phyloP scores from a whole-genome alignment of 805 yeast species.

The Monosporozyma yasuniensis region DNA sequence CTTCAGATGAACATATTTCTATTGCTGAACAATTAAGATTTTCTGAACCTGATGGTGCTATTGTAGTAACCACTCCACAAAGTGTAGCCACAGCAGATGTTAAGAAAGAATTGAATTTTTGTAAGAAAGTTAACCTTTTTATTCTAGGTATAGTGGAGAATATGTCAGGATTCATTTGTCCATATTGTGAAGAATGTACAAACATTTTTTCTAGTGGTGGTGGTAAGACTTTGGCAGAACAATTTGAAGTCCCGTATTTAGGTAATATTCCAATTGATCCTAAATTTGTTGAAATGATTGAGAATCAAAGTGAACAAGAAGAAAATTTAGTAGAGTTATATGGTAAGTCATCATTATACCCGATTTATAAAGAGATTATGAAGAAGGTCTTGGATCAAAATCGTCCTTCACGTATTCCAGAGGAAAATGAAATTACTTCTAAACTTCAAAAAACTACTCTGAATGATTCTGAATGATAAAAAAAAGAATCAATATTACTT shows the following conservation, averaged over 20 bases:
- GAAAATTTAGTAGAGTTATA: constrained; percentile 32
- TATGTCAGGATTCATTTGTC: constrained; percentile 96
- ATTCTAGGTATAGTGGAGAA: constrained; percentile 87
- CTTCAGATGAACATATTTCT: constrained; percentile 95
- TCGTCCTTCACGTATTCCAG: constrained; percentile 12
- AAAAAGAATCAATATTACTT: background rate
- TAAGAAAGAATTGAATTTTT: constrained; percentile 84
- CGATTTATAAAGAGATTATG: constrained; percentile 41
- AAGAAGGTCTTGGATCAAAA: constrained; percentile 28
- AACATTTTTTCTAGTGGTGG: constrained; percentile 92
- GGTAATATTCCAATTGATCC: constrained; percentile 95
- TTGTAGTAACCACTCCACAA: constrained; percentile 95
- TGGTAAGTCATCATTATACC: constrained; percentile 24
- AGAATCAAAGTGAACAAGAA: constrained; percentile 35
- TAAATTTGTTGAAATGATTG: constrained; percentile 79
- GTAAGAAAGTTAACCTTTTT: constrained; percentile 71
- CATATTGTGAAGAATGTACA: constrained; percentile 85
- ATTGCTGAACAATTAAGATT: constrained; percentile 80
- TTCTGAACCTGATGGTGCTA: constrained; percentile 80
- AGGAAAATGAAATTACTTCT: background rate
- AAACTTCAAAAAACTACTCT: background rate
- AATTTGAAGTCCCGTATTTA: constrained; percentile 54
- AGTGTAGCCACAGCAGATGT: constrained; percentile 90
- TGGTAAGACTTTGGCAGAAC: constrained; percentile 62
- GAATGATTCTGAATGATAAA: background rate